A percentile compares a stretch with the other conserved stretches of the same genome.
phyloP scores from a whole-genome alignment of 2,329 filamentous ascomycete genomes.

The Claviceps humidiphila region DNA sequence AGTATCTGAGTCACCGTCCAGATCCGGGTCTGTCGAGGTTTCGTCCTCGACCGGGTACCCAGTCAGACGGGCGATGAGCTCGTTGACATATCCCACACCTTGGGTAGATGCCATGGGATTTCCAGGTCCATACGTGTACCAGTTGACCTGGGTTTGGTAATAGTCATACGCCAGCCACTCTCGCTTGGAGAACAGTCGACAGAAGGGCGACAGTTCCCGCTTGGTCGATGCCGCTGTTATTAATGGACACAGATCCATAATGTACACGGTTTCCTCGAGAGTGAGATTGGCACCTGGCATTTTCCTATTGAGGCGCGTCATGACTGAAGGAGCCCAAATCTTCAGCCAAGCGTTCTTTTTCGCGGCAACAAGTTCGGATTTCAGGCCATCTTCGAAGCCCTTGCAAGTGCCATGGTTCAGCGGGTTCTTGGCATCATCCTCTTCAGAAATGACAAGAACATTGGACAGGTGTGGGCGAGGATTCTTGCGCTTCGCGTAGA shows the following conservation, averaged over 20 bases:
- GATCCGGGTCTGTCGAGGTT: conserved; percentile 65
- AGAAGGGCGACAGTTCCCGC: conserved; percentile 52
- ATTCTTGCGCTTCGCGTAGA: conserved; percentile 27
- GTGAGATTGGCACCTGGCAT: conserved; percentile 56
- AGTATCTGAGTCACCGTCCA: conserved; percentile 52
- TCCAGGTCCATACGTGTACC: conserved; percentile 67
- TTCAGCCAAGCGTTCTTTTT: conserved; percentile 46
- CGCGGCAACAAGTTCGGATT: conserved; percentile 31
- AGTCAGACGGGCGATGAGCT: conserved; percentile 72
- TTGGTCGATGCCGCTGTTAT: conserved; percentile 54
- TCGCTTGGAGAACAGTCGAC: conserved; percentile 53
- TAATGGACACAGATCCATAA: conserved; percentile 89
- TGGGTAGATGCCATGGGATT: conserved; percentile 71
- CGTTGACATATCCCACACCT: conserved; percentile 78
- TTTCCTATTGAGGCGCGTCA: conserved; percentile 53
- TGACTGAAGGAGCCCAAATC: conserved; percentile 54
- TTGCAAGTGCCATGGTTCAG: conserved; percentile 62
- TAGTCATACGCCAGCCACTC: conserved; percentile 79
- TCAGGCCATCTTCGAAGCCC: conserved; percentile 50
- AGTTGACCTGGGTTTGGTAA: conserved; percentile 67
- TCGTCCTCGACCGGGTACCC: conserved; percentile 52
- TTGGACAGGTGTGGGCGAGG: conserved; percentile 33
- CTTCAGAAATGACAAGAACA: conserved; percentile 58
- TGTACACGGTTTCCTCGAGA: conserved; percentile 45
- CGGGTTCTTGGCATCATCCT: conserved; percentile 59